Percentiles rank a stretch among this genome's conserved stretches.
Evolutionary conservation across 306 rosid genomes (phyloP).

Genomic region (Betula pendula): DNA sequence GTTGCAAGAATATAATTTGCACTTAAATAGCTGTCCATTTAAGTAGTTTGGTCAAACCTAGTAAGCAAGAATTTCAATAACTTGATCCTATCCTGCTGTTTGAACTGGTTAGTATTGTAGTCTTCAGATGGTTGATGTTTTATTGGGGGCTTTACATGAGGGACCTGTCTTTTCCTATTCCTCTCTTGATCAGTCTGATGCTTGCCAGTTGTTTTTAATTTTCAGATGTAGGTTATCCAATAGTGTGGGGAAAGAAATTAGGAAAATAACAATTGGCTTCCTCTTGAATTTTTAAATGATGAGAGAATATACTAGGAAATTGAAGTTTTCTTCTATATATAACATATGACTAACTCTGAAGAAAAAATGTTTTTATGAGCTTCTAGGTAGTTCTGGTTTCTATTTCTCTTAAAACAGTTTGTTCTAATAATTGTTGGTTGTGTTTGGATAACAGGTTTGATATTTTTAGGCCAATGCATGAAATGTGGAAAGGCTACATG

Average conservation of each 20-base stretch:
- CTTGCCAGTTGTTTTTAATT: background rate
- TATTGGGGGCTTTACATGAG: background rate
- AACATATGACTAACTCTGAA: background rate
- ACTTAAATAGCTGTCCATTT: background rate
- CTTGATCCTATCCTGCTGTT: background rate
- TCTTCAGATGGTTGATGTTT: background rate
- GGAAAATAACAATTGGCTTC: background rate
- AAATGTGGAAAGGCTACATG: slow-evolving; percentile 79
- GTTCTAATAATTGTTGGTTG: slow-evolving; percentile 14
- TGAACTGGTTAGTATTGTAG: background rate
- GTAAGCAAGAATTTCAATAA: background rate
- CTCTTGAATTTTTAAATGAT: background rate
- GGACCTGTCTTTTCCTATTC: background rate
- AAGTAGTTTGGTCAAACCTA: background rate
- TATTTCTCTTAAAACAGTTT: background rate
- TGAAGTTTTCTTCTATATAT: background rate
- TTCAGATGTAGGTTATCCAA: background rate
- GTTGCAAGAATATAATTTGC: background rate
- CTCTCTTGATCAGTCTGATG: background rate
- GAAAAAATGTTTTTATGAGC: background rate
- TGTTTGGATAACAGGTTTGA: slow-evolving; percentile 52
- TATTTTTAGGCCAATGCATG: slow-evolving; percentile 75
- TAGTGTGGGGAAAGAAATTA: background rate
- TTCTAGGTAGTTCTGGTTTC: slow-evolving; percentile 2
- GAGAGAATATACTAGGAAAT: background rate